Base-by-base conservation (phyloP, 148 eudicot genomes). In the Vaccinium corymbosum region DNA sequence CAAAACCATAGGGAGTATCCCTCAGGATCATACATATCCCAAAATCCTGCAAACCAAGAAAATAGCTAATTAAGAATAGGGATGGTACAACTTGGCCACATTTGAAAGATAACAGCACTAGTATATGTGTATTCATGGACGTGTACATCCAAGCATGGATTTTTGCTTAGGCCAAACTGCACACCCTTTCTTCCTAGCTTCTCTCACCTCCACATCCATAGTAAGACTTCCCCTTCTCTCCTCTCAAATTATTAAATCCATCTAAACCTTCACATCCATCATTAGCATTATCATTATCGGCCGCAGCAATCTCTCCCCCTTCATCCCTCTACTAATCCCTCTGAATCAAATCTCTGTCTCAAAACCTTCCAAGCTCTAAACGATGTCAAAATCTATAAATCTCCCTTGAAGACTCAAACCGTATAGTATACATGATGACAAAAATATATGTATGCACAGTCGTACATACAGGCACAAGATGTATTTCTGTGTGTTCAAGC, bases 1-100 rank as follows among this genome's bases (percentile, higher is more conserved):
- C 92, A 90, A 73, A 64, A 64, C 71, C 71, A 64, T 8, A 64
- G 71, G 22, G 71, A 64, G 71, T 64, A 64, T 64, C 71, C 91
- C 78, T 92, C 93, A 0, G 96, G 92, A 51, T 93, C 96, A 71
- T 90, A 93, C 94, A 93, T 93, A 78, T 93, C 96, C 96, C 94
- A 92, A 68, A 93, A 93, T 76, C 95, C 95, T 93, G 89, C 32
- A 83, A 64, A 64, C 66, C 29, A 84, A 52, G 49, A 51, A 49
- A 29, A 80, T 49, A n/a, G 77, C 22, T 32, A 64, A n/a, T 64
- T 9, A 64, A 64, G 71, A 64, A 64, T 3, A 22, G 11, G 71
- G 29, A 22, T 22, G 29, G 22, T 64, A 64, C 13, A 22, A 64
- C 13, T 64, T 22, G 29, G 29, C 14, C 71, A 22, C 71, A 22